Base-by-base conservation (phyloP, 768 basidiomycete genomes). In the Pilatotrama ljubarskyi region DNA sequence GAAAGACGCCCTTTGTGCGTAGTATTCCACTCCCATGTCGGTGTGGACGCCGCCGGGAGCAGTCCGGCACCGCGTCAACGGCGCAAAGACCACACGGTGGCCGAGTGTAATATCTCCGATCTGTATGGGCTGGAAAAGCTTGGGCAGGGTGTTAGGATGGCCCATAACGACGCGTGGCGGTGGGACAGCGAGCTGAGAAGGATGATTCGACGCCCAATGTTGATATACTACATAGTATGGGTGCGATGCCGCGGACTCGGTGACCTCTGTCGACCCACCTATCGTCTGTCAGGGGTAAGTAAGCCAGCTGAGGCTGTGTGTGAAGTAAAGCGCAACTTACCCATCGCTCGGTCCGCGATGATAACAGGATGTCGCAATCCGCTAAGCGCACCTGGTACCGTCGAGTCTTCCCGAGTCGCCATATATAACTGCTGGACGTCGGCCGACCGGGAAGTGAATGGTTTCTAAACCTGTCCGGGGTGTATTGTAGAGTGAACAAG, bases 1-100 rank as follows among this genome's bases (percentile, higher is more conserved):
- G 0, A 67, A 60, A 15, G 72, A 68, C 2, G 73, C 74, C 0
- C 82, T 76, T 61, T 83, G 82, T 2, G 70, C 55, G 56, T 82
- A 84, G 68, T 82, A 83, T 15, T 74, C 70, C 24, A 73, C 68
- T 25, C 74, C 72, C 2, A 78, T 72, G 2, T 74, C 71, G 1
- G 59, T 58, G 0, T 72, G 78, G 5, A 76, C 74, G 52, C 77
- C 75, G 11, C 52, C 53, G 3, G 59, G 60, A 24, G 71, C 65
- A 22, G 76, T 76, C 41, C 78, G 74, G 66, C 55, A 8, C 5
- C 84, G 77, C 0, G 83, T 85, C 24, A 82, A 58, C 5, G 84
- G 84, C 0, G 83, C 77, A 29, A 82, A 74, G 3, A 80, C 80
- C 32, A 84, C 70, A 2, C 83, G 77, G 67, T 86, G 82, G 15